Percentiles rank a stretch among this genome's conserved stretches.
These are phyloP conservation scores for Tuber magnatum DNA, from an alignment of 495 filamentous ascomycete genomes.

Conservation along the genomic window DNA sequence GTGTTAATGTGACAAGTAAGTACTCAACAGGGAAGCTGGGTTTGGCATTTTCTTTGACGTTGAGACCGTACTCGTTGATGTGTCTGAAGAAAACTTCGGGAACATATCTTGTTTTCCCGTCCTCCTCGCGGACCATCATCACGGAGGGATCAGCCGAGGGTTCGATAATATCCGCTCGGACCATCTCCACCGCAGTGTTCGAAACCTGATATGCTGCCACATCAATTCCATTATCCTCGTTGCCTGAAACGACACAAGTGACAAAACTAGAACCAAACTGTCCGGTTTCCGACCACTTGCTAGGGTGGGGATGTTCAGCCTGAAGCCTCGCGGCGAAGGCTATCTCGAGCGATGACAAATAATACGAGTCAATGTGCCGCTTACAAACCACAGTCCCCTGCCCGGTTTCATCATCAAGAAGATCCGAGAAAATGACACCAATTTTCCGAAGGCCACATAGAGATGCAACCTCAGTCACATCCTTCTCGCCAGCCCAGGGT, in stretches of 20 bases:
- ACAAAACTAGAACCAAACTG: slow-evolving; percentile 95
- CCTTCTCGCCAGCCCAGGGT: slow-evolving; percentile 80
- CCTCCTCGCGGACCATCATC: slow-evolving; percentile 91
- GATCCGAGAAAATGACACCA: slow-evolving; percentile 91
- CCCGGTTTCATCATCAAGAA: slow-evolving; percentile 71
- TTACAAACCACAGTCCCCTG: slow-evolving; percentile 88
- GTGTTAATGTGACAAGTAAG: slow-evolving; percentile 87
- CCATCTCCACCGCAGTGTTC: slow-evolving; percentile 94
- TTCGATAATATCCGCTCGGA: slow-evolving; percentile 87
- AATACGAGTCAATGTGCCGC: slow-evolving; percentile 91
- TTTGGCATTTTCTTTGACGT: slow-evolving; percentile 94
- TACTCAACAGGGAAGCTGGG: slow-evolving; percentile 95
- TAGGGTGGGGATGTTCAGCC: slow-evolving; percentile 76
- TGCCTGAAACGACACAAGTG: slow-evolving; percentile 86
- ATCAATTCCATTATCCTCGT: slow-evolving; percentile 77
- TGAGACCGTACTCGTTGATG: slow-evolving; percentile 93
- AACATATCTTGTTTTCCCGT: slow-evolving; percentile 80
- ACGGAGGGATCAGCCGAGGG: slow-evolving; percentile 84
- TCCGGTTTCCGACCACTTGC: slow-evolving; percentile 95
- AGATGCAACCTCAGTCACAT: slow-evolving; percentile 70
- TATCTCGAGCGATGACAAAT: slow-evolving; percentile 84
- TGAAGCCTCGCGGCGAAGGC: slow-evolving; percentile 82
- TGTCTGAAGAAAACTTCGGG: slow-evolving; percentile 94
- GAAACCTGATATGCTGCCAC: slow-evolving; percentile 92
- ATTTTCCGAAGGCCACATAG: slow-evolving; percentile 83